phyloP scores from a whole-genome alignment of 2,329 filamentous ascomycete species.

The Aspergillus candidus region DNA sequence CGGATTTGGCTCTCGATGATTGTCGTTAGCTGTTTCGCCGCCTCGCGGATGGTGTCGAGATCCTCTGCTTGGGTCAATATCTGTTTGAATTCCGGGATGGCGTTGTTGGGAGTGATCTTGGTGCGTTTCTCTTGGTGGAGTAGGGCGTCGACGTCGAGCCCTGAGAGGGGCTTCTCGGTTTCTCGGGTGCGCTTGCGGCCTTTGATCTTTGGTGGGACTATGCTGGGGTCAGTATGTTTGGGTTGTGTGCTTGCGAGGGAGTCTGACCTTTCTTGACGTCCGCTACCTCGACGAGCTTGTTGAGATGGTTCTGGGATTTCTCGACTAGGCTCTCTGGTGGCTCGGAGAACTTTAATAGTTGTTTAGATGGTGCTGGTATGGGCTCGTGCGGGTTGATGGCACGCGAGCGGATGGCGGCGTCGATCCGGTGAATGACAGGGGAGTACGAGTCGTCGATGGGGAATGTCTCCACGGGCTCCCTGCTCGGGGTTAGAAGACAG shows the following conservation, averaged over 20 bases:
- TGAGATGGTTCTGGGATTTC: conserved; percentile 53
- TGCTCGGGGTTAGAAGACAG: conserved; percentile 18
- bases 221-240: conserved; percentile 18
- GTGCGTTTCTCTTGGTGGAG: conserved; percentile 54
- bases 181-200: conserved; percentile 64
- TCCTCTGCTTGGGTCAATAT: conserved; percentile 58
- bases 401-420: conserved; percentile 75
- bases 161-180: conserved; percentile 74
- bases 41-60: conserved; percentile 57
- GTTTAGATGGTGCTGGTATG: conserved; percentile 56
- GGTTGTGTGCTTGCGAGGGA: neutral
- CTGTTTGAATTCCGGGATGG: conserved; percentile 87
- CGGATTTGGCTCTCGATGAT: conserved; percentile 65
- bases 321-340: conserved; percentile 63
- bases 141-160: conserved; percentile 77
- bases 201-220: conserved; percentile 73
- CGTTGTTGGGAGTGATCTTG: conserved; percentile 62
- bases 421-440: conserved; percentile 79
- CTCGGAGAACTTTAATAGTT: conserved; percentile 65
- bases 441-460: conserved; percentile 76
- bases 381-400: conserved; percentile 66
- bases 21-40: conserved; percentile 65
- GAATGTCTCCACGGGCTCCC: conserved; percentile 60
- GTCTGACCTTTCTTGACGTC: conserved; percentile 72
- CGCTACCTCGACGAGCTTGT: conserved; percentile 60